Percentiles rank a stretch among this genome's conserved stretches.
These are phyloP conservation scores for Paramyrothecium roridum DNA, from an alignment of 2,329 filamentous ascomycete species.

Conservation along the genomic window DNA sequence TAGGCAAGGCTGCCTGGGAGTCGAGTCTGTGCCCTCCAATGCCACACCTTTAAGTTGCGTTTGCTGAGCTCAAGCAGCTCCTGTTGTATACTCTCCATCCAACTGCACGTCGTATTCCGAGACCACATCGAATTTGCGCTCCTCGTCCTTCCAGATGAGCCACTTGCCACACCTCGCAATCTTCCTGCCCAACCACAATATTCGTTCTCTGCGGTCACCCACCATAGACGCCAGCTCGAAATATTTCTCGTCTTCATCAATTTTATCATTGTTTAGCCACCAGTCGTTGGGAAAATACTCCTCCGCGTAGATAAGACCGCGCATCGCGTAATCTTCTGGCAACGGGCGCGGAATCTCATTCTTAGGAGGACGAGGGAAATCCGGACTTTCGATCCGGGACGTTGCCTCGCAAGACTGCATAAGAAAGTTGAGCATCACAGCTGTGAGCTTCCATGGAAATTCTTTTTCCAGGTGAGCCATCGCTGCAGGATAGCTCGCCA, in stretches of 20 bases:
- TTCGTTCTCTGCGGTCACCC: slow-evolving; percentile 53
- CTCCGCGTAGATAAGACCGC: slow-evolving; percentile 59
- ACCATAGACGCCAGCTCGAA: slow-evolving; percentile 60
- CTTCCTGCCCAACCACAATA: slow-evolving; percentile 54
- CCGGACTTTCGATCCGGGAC: slow-evolving; percentile 33
- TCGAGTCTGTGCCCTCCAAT: too few relatives aligned
- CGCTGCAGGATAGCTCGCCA: slow-evolving; percentile 37
- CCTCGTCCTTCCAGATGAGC: slow-evolving; percentile 38
- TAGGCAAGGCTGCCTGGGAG: too few relatives aligned
- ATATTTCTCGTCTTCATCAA: slow-evolving; percentile 66
- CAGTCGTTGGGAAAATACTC: slow-evolving; percentile 56
- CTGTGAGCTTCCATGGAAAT: slow-evolving; percentile 50
- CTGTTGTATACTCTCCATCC: slow-evolving; percentile 6
- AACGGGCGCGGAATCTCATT: slow-evolving; percentile 49
- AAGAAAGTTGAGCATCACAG: slow-evolving; percentile 33
- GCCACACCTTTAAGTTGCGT: background rate
- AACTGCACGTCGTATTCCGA: slow-evolving; percentile 33
- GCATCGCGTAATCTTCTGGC: slow-evolving; percentile 66
- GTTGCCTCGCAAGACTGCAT: slow-evolving; percentile 20
- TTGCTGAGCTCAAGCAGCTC: background rate
- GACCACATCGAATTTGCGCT: slow-evolving; percentile 35
- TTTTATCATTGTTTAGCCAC: slow-evolving; percentile 54
- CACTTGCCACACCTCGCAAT: slow-evolving; percentile 41
- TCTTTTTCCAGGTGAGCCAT: slow-evolving; percentile 39
- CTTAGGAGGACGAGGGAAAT: slow-evolving; percentile 45